Conservation (phyloP, 176 grass and related monocot species). For the Oryza rufipogon region DNA sequence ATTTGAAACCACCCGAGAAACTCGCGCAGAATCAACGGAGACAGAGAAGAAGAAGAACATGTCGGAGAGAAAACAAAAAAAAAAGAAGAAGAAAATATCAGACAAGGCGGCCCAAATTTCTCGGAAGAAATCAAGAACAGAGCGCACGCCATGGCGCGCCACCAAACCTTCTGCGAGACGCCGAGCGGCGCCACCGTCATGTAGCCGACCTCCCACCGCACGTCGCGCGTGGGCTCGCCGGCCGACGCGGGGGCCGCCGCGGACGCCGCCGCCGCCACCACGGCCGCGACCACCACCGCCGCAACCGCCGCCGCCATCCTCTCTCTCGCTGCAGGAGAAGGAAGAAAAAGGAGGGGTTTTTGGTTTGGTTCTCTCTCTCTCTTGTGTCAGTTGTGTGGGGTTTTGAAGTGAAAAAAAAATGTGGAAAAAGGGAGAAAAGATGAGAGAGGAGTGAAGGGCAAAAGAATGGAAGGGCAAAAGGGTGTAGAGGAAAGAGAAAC, state of each 20-base stretch:
- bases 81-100: neutral
- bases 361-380: conserved; percentile 1
- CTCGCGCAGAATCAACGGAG: neutral
- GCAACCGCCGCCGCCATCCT: conserved; percentile 2
- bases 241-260: neutral
- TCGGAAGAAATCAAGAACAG: neutral
- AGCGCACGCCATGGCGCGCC: neutral
- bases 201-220: conserved; percentile 77
- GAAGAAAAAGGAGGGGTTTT: conserved; percentile 12
- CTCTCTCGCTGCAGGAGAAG: neutral
- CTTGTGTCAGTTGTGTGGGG: conserved; percentile 5
- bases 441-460: neutral
- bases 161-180: conserved; percentile 57
- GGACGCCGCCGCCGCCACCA: conserved; percentile 18
- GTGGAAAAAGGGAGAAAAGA: neutral
- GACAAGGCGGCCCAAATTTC: neutral
- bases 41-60: conserved; percentile 22
- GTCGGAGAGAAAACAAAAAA: neutral
- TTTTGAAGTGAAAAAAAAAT: conserved; percentile 30
- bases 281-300: conserved; percentile 20
- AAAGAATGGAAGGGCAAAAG: neutral
- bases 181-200: conserved; percentile 78
- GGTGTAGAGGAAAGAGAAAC: neutral
- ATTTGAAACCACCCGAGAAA: conserved; percentile 13
- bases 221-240: conserved; percentile 22